Percentiles rank a stretch among this genome's conserved stretches.
Evolutionary conservation across 345 rosid genomes (phyloP).

Genomic region (Citrus cavaleriei): DNA sequence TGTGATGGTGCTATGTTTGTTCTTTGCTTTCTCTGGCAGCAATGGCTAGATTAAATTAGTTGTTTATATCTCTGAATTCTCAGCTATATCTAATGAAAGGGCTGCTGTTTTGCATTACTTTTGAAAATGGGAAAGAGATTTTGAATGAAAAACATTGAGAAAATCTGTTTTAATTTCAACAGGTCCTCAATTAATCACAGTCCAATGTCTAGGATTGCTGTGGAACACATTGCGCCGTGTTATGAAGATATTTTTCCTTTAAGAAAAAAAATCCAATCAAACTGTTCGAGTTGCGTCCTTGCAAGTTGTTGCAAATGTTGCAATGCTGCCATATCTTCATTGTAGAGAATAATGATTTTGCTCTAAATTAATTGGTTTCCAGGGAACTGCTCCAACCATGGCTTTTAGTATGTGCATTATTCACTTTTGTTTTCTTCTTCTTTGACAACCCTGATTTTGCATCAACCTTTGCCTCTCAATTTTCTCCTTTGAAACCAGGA

Average conservation of each 20-base stretch:
- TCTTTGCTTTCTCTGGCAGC: slow-evolving; percentile 15
- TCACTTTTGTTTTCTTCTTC: background rate
- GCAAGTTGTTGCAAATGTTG: slow-evolving; percentile 6
- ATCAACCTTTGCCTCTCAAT: background rate
- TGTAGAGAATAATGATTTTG: background rate
- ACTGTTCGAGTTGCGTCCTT: background rate
- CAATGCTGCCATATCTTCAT: background rate
- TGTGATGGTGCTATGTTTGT: background rate
- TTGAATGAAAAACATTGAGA: slow-evolving; percentile 24
- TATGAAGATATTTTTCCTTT: slow-evolving; percentile 5
- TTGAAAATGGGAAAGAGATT: slow-evolving; percentile 5
- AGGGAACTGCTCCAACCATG: background rate
- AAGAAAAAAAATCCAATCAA: slow-evolving; percentile 2
- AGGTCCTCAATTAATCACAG: slow-evolving; percentile 22
- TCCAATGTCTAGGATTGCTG: slow-evolving; percentile 17
- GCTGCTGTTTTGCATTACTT: background rate
- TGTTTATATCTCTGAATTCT: background rate
- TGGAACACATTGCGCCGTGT: slow-evolving; percentile 19
- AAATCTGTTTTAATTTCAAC: slow-evolving; percentile 28
- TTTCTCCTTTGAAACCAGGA: background rate
- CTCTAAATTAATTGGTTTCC: background rate
- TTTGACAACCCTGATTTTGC: background rate
- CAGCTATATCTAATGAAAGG: background rate
- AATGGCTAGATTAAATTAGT: background rate
- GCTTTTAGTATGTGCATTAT: background rate